Evolutionary conservation across 768 basidiomycete species (phyloP), one percentile per base, ranked within the genome.

Genomic region (Leucosporidium scottii): DNA sequence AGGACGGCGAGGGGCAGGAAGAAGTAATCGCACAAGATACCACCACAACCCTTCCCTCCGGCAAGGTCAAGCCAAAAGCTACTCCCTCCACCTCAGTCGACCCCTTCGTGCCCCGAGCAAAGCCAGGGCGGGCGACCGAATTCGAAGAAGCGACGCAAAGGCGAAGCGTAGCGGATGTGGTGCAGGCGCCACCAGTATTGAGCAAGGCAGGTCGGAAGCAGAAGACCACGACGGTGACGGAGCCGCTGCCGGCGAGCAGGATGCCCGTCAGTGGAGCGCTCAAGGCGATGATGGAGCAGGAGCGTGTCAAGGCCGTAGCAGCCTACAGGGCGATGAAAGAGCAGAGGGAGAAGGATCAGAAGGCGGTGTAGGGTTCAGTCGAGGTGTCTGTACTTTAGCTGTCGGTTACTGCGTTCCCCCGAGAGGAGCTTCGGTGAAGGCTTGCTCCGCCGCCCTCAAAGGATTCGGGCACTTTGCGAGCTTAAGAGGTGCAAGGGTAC

Each of bases 221-320:
- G 25, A 20, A 63, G 28, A 82, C 78, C 20, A 75, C 75, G 62
- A 48, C 64, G 18, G 62, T 64, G 21, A 55, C 62, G 30, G 67
- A 60, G 59, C 61, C 71, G 23, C 58, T 72, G 28, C 67, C 67
- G 18, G 48, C 34, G 53, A 44, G 59, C 48, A 34, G 71, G 62
- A 36, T 68, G 55, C 82, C 88, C 12, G 71, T 90, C 36, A 87
- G 86, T 34, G 85, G 89, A 83, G 85, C 86, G 20, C 88, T 90
- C 79, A 86, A 84, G 75, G 81, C 81, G 9, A 85, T 88, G 85
- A 85, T 91, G 84, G 87, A 87, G 74, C 80, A 81, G 61, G 89
- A 90, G 65, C 82, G 89, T 69, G 85, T 87, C 73, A 85, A 83
- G 67, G 87, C 79, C 27, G 86, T 91, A 67, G 78, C 77, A 74